Base-by-base conservation (phyloP, 495 filamentous ascomycete genomes). In the Peziza echinospora region DNA sequence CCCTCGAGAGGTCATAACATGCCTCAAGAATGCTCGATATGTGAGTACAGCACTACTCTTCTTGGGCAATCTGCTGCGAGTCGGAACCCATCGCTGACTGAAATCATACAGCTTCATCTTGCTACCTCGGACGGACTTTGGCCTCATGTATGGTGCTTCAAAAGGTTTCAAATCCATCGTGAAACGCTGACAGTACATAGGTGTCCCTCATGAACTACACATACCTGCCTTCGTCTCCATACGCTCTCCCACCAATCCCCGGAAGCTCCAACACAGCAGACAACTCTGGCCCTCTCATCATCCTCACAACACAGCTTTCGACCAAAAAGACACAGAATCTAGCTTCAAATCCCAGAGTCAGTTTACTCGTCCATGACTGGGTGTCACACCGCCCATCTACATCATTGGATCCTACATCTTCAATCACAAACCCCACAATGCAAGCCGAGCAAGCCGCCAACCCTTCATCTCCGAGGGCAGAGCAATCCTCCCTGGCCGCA, bases 151-250 rank as follows among this genome's bases (percentile, higher is more conserved):
- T 22, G 28, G 24, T 17, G 16, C 30, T 17, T 13, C 34, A 46
- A 46, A 51, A 83, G 80, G 78, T 92, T 46, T 82, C 89, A 59
- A 75, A 91, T 26, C 82, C 84, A 53, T 92, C 86, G 46, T 84
- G 75, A 62, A 70, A 69, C 60, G 66, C 72, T 56, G 73, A 84
- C 61, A 71, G 70, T 52, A 83, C 82, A 9, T 82, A 96, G 67
- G 81, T 96, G 60, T 87, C 83, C 22, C 76, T 97, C 52, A 97
- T 97, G 89, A 93, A 92, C 65, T 97, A 94, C 67, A 94, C 89
- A 57, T 97, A 93, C 66, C 81, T 97, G 45, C 80, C 86, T 16
- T 74, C 71, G 0, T 82, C 82, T 5, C 82, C 84, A 16, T 86
- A 76, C 64, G 71, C 74, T 26, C 56, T 71, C 25, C 65, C 70